These are phyloP conservation scores for Chalciporus sphaerocephalus DNA, from an alignment of 768 basidiomycete species.

Conservation along the genomic window DNA sequence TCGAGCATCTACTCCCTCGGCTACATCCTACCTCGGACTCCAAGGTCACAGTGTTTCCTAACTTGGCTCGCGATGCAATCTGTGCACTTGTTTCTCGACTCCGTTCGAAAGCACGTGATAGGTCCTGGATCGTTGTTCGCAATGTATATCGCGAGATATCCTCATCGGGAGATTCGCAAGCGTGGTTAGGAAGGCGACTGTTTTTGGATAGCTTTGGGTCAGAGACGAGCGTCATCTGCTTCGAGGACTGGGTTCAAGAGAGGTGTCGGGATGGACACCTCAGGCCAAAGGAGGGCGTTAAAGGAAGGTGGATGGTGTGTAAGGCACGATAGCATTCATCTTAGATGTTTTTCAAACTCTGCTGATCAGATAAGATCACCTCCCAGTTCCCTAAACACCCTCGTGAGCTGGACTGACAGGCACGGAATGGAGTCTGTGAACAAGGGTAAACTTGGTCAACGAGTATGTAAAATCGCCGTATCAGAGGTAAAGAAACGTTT, in stretches of 20 bases:
- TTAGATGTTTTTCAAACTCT: neutral
- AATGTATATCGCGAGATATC: slow-evolving; percentile 60
- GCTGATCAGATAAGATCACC: neutral
- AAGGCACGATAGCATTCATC: slow-evolving; percentile 37
- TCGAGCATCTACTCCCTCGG: slow-evolving; percentile 20
- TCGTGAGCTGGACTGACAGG: too few relatives aligned
- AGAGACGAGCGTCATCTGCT: slow-evolving; percentile 23
- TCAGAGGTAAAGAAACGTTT: too few relatives aligned
- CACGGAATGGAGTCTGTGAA: too few relatives aligned
- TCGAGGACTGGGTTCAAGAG: slow-evolving; percentile 53
- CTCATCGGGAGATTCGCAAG: slow-evolving; percentile 34
- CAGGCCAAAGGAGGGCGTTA: slow-evolving; percentile 51
- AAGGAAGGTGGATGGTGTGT: slow-evolving; percentile 59
- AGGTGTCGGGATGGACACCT: slow-evolving; percentile 44
- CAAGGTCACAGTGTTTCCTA: neutral
- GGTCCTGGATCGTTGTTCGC: slow-evolving; percentile 58
- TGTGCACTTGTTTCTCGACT: slow-evolving; percentile 42
- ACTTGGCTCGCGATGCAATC: slow-evolving; percentile 42
- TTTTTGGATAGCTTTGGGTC: slow-evolving; percentile 38
- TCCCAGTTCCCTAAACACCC: too few relatives aligned
- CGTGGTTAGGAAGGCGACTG: slow-evolving; percentile 49
- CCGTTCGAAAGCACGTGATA: slow-evolving; percentile 46
- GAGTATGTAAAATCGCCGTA: too few relatives aligned
- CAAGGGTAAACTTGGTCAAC: too few relatives aligned
- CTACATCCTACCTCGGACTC: slow-evolving; percentile 3